Evolutionary conservation across 2,329 filamentous ascomycete species (phyloP).

Genomic region (Pestalotiopsis sp.): DNA sequence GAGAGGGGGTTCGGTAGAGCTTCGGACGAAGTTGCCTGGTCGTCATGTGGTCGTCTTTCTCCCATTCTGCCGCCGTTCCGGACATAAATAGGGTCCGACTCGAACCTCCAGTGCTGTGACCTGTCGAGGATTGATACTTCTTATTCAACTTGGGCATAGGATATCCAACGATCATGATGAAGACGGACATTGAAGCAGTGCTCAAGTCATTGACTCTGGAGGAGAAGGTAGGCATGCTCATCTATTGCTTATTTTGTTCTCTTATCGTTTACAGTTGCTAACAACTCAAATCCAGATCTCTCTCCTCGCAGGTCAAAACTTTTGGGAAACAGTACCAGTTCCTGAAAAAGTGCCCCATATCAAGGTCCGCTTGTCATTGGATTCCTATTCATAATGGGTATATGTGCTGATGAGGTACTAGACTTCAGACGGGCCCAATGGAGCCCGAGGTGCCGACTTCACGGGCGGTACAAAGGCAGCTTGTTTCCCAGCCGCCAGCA

Average conservation of each 20-base stretch:
- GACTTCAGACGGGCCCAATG: constrained; percentile 35
- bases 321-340: constrained; percentile 17
- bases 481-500: constrained; percentile 34
- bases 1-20: background rate
- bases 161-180: background rate
- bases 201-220: constrained; percentile 16
- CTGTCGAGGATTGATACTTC: background rate
- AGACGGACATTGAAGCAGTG: constrained; percentile 15
- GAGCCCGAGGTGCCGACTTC: constrained; percentile 34
- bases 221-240: constrained; percentile 13
- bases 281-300: constrained; percentile 6
- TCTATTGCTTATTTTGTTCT: background rate
- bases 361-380: constrained; percentile 12
- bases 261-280: background rate
- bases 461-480: constrained; percentile 31
- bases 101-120: background rate
- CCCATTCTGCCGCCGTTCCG: background rate
- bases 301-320: constrained; percentile 15
- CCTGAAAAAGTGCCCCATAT: constrained; percentile 15
- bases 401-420: background rate
- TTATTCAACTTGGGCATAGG: background rate
- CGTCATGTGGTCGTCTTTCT: background rate
- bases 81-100: background rate
- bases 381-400: background rate
- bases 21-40: background rate